Conservation (phyloP, 2,329 filamentous ascomycete genomes). For the Nothopassalora personata region DNA sequence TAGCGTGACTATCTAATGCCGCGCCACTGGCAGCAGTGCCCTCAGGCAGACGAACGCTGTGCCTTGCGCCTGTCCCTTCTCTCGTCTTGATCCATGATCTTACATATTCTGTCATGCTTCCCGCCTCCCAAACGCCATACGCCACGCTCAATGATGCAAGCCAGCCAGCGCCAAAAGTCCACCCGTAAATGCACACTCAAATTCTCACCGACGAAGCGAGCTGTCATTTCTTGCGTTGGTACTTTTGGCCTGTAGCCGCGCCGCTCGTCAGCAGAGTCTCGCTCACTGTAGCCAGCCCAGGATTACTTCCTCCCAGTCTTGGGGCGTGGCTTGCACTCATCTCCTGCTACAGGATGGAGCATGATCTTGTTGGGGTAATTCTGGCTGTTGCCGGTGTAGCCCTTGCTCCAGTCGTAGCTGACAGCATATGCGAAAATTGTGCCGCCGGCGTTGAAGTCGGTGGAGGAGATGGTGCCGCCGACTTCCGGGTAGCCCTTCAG, state of each 20-base stretch:
- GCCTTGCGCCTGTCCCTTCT: not conserved
- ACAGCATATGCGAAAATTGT: slow-evolving; percentile 61
- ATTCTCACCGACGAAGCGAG: not conserved
- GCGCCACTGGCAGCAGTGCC: not conserved
- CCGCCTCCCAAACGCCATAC: not conserved
- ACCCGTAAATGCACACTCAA: not conserved
- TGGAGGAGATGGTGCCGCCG: slow-evolving; percentile 76
- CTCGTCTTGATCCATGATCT: not conserved
- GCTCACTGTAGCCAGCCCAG: not conserved
- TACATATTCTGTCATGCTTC: not conserved
- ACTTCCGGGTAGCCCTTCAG: slow-evolving; percentile 60
- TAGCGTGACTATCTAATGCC: not conserved
- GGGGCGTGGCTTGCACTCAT: slow-evolving; percentile 48
- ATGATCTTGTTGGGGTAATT: slow-evolving; percentile 47
- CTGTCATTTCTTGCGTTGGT: slow-evolving; percentile 2
- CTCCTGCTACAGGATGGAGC: slow-evolving; percentile 44
- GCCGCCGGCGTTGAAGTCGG: slow-evolving; percentile 84
- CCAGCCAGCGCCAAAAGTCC: not conserved
- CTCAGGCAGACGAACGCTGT: not conserved
- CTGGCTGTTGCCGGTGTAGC: slow-evolving; percentile 76
- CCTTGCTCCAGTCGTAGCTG: slow-evolving; percentile 98
- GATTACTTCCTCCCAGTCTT: slow-evolving; percentile 44
- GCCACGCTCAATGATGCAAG: slow-evolving; percentile 6
- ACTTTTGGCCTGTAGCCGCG: slow-evolving; percentile 1
- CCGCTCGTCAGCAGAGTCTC: not conserved